phyloP scores from a whole-genome alignment of 75 land plant genomes.

The Pinus albicaulis region DNA sequence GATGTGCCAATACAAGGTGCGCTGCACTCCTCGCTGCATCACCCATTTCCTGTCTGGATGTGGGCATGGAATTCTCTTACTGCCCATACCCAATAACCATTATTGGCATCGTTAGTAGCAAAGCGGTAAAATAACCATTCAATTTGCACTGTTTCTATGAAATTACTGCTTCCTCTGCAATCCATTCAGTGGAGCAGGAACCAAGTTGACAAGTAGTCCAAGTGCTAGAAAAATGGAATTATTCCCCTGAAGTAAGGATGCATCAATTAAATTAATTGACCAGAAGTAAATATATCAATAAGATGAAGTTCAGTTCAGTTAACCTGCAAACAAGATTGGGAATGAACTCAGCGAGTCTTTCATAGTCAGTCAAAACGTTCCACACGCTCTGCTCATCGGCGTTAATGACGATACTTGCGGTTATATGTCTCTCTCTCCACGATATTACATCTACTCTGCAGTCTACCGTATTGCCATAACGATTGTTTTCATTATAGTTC shows the following conservation, averaged over 20 bases:
- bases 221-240: too few relatives aligned
- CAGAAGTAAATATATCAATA: background rate
- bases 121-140: too few relatives aligned
- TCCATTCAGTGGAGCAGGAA: too few relatives aligned
- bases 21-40: constrained; percentile 84
- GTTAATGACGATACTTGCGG: constrained; percentile 48
- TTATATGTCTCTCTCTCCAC: constrained; percentile 84
- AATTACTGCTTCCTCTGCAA: too few relatives aligned
- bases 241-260: too few relatives aligned
- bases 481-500: constrained; percentile 2
- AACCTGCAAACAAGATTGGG: constrained; percentile 93
- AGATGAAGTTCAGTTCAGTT: background rate
- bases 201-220: too few relatives aligned
- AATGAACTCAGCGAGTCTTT: constrained; percentile 87
- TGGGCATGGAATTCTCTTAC: constrained; percentile 85
- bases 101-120: too few relatives aligned
- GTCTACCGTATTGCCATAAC: constrained; percentile 21
- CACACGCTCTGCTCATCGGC: constrained; percentile 72
- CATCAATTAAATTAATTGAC: too few relatives aligned
- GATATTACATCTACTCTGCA: constrained; percentile 88
- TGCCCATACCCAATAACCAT: constrained; percentile 16
- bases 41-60: constrained; percentile 89
- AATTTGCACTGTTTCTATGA: too few relatives aligned
- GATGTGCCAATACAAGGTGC: constrained; percentile 95
- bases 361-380: constrained; percentile 92